Evolutionary conservation across 106 monocot genomes (phyloP).

Genomic region (Cymbidium sinense): DNA sequence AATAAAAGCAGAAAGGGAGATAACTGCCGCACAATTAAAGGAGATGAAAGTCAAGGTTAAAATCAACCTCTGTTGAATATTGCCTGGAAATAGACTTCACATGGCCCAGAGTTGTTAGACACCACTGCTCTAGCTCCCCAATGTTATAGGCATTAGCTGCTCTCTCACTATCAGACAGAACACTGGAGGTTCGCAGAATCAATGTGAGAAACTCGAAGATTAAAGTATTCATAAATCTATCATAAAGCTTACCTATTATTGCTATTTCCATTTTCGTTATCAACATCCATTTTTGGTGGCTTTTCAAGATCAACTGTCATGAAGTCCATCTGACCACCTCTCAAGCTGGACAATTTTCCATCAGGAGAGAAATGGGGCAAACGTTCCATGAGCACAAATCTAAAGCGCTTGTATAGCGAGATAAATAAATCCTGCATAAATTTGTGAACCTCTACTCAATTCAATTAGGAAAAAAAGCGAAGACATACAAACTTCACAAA

Average conservation of each 20-base stretch:
- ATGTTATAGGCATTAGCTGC: slow-evolving; percentile 30
- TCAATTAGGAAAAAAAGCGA: background rate
- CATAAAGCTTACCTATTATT: slow-evolving; percentile 23
- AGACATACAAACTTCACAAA: too few relatives aligned
- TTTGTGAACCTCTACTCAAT: background rate
- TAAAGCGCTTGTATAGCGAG: slow-evolving; percentile 54
- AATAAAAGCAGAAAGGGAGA: too few relatives aligned
- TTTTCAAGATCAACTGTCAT: slow-evolving; percentile 55
- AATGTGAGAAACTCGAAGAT: background rate
- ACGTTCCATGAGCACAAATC: slow-evolving; percentile 48
- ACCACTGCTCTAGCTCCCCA: slow-evolving; percentile 88
- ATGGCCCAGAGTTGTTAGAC: slow-evolving; percentile 71
- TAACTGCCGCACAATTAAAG: background rate
- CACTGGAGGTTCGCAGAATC: slow-evolving; percentile 7
- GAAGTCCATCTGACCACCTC: slow-evolving; percentile 15
- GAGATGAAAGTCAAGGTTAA: background rate
- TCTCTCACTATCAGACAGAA: slow-evolving; percentile 35
- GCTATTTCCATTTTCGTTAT: slow-evolving; percentile 45
- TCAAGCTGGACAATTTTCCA: slow-evolving; percentile 41
- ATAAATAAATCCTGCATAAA: slow-evolving; percentile 50
- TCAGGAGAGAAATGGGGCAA: slow-evolving; percentile 52
- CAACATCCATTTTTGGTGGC: slow-evolving; percentile 60
- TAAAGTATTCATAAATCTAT: background rate
- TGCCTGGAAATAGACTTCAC: slow-evolving; percentile 86
- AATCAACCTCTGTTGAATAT: slow-evolving; percentile 78